Evolutionary conservation across 176 grass and related monocot species (phyloP), one percentile per base, ranked within the genome.

Genomic region (Elymus sibiricus): DNA sequence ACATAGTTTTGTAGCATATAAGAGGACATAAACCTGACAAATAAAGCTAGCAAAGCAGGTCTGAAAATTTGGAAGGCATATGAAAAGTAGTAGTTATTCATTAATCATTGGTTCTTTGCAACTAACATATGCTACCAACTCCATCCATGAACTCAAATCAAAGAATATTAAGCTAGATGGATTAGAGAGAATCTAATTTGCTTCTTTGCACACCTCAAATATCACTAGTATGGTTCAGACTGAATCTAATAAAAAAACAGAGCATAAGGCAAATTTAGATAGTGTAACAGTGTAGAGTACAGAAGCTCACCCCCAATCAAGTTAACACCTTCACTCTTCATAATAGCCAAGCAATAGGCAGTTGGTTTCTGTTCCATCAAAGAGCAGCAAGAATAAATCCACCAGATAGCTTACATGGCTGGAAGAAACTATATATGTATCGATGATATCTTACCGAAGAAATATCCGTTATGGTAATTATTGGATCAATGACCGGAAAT

Each of bases 261-360:
- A 40, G 19, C 15, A 70, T 13, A 7, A 16, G n/a, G 22, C 66
- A 87, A 46, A 35, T 74, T 83, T 53, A 28, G 56, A 65, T 72
- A 43, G 43, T 83, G 47, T 5, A 34, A 34, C 10, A 44, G 73
- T 64, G 39, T 46, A 64, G 81, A 51, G 85, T 39, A 28, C 6
- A 79, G 27, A 64, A 83, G 39, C 85, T 97, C 92, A 96, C 97
- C 84, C 24, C 97, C 97, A 75, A 99, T 91, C 83, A 99, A 85
- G 85, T 99, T 99, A 31, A 97, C 59, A 69, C 78, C 71, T 49
- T 74, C 79, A 24, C 86, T 87, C 84, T 96, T 94, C 76, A 86
- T 58, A n/a, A 99, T 60, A 84, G 97, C 94, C 64, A 99, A 85
- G 83, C 97, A 99, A 80, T 97, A 97, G n/a, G 76, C 70, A 37